A percentile compares a stretch with the other conserved stretches of the same genome.
These are phyloP conservation scores for Marsdenia floribunda DNA, from an alignment of 257 asterid genomes.

Conservation along the genomic window DNA sequence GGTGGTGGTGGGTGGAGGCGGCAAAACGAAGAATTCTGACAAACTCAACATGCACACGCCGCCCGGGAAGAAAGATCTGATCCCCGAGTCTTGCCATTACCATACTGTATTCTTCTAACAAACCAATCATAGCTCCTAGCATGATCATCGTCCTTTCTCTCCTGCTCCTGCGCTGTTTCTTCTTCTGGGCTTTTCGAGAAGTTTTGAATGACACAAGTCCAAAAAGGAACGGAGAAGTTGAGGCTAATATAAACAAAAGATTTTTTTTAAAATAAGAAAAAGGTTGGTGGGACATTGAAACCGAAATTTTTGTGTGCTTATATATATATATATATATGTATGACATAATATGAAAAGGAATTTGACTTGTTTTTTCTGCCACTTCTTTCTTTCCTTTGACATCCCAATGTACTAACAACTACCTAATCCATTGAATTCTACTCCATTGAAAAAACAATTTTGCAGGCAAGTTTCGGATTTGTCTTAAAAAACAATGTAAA, in stretches of 20 bases:
- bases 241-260: background rate
- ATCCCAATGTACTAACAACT: conserved; percentile 7
- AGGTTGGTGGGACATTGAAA: conserved; percentile 5
- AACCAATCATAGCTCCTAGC: conserved; percentile 62
- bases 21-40: conserved; percentile 38
- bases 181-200: background rate
- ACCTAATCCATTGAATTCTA: background rate
- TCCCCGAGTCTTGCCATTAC: conserved; percentile 56
- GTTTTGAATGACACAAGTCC: background rate
- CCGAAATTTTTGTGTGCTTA: conserved; percentile 5
- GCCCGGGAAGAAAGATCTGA: conserved; percentile 32
- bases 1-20: conserved; percentile 8
- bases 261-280: background rate
- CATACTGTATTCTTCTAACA: conserved; percentile 60
- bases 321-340: background rate
- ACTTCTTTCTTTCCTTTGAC: conserved; percentile 3
- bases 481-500: no score
- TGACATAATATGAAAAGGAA: background rate
- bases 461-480: no score
- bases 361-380: conserved; percentile 14
- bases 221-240: background rate
- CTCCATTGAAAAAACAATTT: no score
- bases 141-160: conserved; percentile 43
- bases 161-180: background rate
- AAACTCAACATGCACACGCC: conserved; percentile 24